Evolutionary conservation across 208 protist genomes (phyloP).

Genomic region (Perkinsela sp.): DNA sequence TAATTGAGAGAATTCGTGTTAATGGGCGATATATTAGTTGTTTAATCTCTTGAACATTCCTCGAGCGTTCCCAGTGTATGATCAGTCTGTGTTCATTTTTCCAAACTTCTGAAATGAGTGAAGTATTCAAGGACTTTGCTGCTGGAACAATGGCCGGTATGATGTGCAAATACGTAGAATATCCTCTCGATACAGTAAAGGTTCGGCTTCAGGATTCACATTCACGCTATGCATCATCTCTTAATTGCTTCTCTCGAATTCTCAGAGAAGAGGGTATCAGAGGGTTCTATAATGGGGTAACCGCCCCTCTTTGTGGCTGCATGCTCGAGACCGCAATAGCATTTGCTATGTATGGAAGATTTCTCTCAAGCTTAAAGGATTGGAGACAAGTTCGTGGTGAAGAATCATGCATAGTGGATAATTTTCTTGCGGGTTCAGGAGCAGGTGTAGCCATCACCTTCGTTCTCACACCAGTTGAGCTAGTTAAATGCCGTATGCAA

Average conservation of each 20-base stretch:
- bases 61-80: too few species aligned
- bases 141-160: constrained; percentile 27
- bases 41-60: too few species aligned
- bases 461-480: constrained; percentile 39
- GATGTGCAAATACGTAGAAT: constrained; percentile 32
- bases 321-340: constrained; percentile 37
- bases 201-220: constrained; percentile 36
- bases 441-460: constrained; percentile 23
- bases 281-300: constrained; percentile 40
- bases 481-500: constrained; percentile 55
- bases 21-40: too few species aligned
- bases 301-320: constrained; percentile 27
- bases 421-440: constrained; percentile 19
- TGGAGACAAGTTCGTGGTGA: constrained; percentile 15
- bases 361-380: constrained; percentile 18
- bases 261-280: constrained; percentile 19
- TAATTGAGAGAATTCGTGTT: too few species aligned
- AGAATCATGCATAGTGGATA: constrained; percentile 10
- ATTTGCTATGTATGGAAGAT: constrained; percentile 43
- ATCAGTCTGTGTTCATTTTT: too few species aligned
- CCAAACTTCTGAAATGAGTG: too few species aligned
- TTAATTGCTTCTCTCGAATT: constrained; percentile 15
- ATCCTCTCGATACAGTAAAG: constrained; percentile 64
- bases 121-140: constrained; percentile 11
- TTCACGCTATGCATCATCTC: constrained; percentile 19